Conservation (phyloP, 495 filamentous ascomycete species). For the Hypomontagnella submonticulosa region DNA sequence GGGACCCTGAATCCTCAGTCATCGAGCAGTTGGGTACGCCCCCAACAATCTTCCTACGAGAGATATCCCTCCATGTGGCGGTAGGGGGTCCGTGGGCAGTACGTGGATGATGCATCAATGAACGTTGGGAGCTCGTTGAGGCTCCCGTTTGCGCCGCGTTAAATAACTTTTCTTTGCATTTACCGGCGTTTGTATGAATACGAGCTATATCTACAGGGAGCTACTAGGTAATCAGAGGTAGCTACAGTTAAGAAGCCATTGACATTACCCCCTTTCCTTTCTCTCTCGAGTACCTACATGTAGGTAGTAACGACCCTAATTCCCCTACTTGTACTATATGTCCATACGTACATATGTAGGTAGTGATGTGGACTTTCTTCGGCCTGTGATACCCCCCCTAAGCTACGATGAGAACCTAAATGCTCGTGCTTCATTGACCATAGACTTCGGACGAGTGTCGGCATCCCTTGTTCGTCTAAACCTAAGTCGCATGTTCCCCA, state of each 20-base stretch:
- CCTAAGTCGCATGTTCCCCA: conserved; percentile 38
- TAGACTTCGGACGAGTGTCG: conserved; percentile 24
- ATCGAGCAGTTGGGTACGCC: conserved; percentile 32
- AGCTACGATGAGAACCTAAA: conserved; percentile 36
- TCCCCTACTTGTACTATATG: neutral
- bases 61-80: conserved; percentile 54
- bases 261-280: neutral
- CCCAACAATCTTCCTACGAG: conserved; percentile 47
- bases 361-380: conserved; percentile 14
- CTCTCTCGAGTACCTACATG: neutral
- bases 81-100: neutral
- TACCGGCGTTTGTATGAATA: conserved; percentile 37
- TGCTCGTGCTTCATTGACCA: conserved; percentile 4
- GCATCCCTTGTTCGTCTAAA: conserved; percentile 16
- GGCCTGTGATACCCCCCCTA: conserved; percentile 3
- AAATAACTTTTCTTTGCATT: conserved; percentile 21
- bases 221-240: conserved; percentile 15
- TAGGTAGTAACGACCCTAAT: neutral
- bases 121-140: conserved; percentile 9
- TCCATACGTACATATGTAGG: neutral
- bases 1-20: conserved; percentile 29
- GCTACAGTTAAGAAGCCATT: conserved; percentile 10
- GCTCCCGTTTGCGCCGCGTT: conserved; percentile 1
- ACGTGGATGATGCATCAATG: conserved; percentile 28
- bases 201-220: conserved; percentile 35